Base-by-base conservation (phyloP, 192 early-diverging fungal genomes). In the Cladochytrium replicatum region DNA sequence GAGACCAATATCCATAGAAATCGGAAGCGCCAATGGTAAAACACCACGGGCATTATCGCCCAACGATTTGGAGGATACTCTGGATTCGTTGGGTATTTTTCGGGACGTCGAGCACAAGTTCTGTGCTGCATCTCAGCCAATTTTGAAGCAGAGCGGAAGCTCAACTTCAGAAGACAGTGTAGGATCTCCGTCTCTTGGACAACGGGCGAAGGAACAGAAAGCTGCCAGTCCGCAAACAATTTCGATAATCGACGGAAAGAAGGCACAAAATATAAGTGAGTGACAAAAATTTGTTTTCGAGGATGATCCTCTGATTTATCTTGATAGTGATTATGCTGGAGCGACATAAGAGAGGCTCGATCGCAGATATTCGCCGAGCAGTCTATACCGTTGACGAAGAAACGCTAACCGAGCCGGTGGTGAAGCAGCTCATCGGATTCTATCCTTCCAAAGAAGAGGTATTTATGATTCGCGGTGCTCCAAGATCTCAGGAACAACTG, bases 261-360 rank as follows among this genome's bases (percentile, higher is more conserved):
- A 61, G 45, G 69, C 64, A 3, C 69, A 71, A 31, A 71, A 67
- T 44, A 60, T 71, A 24, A 67, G 69, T 71, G 49, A 48, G 56
- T 47, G 6, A 32, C 46, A 48, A 37, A 40, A 6, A 17, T 17
- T 28, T 6, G 6, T 37, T 40, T 7, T 41, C 41, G 41, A 13
- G 15, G 22, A 17, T 32, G 4, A 4, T 2, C 9, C 46, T 27
- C 19, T 4, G 4, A 4, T 39, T 17, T 2, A 13, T 31, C 11
- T 30, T 21, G 17, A 19, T 40, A 68, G 66, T 68, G 66, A 68
- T 68, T 28, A 60, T 65, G 31, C 39, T 68, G 3, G 61, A 49
- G 1, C 15, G 50, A 4, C 41, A 58, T 6, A 58, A 58, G 40
- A 51, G 64, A 23, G 52, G 47, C 46, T 42, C 52, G 2, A 29